Percentiles rank a stretch among this genome's conserved stretches.
phyloP scores from a whole-genome alignment of 2,329 filamentous ascomycete genomes.

The Coleophoma crateriformis region DNA sequence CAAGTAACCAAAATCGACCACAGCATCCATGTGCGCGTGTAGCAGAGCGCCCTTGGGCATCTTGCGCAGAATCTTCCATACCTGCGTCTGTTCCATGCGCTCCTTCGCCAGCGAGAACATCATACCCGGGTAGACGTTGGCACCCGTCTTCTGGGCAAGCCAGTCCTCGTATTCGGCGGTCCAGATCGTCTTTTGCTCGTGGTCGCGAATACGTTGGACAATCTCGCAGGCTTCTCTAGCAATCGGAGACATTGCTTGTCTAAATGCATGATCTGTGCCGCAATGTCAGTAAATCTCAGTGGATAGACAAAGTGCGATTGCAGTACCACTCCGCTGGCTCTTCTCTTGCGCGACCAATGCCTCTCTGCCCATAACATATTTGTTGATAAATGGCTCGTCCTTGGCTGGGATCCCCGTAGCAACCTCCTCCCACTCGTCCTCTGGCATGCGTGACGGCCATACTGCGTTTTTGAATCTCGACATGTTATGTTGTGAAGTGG shows the following conservation, averaged over 20 bases:
- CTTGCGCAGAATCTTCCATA: slow-evolving; percentile 77
- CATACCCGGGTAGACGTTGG: slow-evolving; percentile 78
- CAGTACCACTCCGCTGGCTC: slow-evolving; percentile 69
- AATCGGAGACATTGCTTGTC: slow-evolving; percentile 70
- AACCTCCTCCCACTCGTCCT: slow-evolving; percentile 56
- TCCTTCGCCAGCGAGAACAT: slow-evolving; percentile 85
- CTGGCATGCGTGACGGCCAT: slow-evolving; percentile 26
- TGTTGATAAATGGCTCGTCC: slow-evolving; percentile 72
- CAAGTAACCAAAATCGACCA: slow-evolving; percentile 82
- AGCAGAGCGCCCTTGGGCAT: slow-evolving; percentile 88
- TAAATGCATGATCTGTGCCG: slow-evolving; percentile 60
- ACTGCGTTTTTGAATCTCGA: slow-evolving; percentile 13
- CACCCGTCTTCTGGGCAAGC: slow-evolving; percentile 55
- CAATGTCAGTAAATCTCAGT: slow-evolving; percentile 22
- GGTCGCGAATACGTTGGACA: slow-evolving; percentile 70
- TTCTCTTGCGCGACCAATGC: slow-evolving; percentile 77
- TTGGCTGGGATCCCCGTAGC: slow-evolving; percentile 47
- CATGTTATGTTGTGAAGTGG: neutral
- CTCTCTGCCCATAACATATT: slow-evolving; percentile 72
- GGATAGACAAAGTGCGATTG: slow-evolving; percentile 14
- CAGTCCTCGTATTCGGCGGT: slow-evolving; percentile 66
- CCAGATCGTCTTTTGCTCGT: slow-evolving; percentile 75
- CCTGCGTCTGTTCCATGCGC: slow-evolving; percentile 76
- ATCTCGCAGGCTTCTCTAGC: slow-evolving; percentile 74
- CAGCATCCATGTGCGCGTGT: slow-evolving; percentile 86